Base-by-base conservation (phyloP, 1,284 basidiomycete genomes). In the Coniferiporia sulphurascens region DNA sequence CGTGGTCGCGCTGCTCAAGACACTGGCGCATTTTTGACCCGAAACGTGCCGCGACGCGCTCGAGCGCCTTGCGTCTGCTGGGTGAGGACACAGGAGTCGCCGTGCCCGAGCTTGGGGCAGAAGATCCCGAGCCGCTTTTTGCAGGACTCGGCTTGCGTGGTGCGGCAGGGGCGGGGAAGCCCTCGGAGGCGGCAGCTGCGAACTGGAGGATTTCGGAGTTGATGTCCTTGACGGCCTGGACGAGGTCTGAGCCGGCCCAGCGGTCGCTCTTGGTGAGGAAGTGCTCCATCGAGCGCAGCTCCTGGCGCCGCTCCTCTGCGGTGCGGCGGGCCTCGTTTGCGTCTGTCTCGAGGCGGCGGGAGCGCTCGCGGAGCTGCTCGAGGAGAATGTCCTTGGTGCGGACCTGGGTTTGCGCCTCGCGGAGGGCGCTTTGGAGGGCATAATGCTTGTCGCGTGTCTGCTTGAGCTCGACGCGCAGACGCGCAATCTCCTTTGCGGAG, bases 151-250 rank as follows among this genome's bases (percentile, higher is more conserved):
- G 27, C 36, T 46, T 32, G 27, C 19, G 46, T 3, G 44, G 19
- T 58, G 41, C 65, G 63, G 44, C 59, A 67, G 27, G 65, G 64
- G 61, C 70, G 70, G 4, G 60, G 62, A 80, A 82, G 41, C 84
- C 75, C 70, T 90, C 87, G 9, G 84, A 83, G 10, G 85, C 86
- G 19, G 84, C 81, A 17, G 87, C 86, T 9, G 87, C 83, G 62
- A 87, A 88, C 64, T 88, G 87, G 19, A 86, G 78, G 61, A 89
- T 86, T 71, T 89, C 87, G 0, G 84, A 82, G 68, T 90, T 90
- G 69, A 90, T 76, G 66, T 90, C 87, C 64, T 87, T 84, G n/a
- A 90, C 81, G 5, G 86, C 82, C 67, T 89, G 86, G 56, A 89
- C 79, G 68, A 89, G 78, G 67, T 89, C 86, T 1, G 85, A 84